phyloP scores from a whole-genome alignment of 192 early-diverging fungal genomes.

The Backusella circina region DNA sequence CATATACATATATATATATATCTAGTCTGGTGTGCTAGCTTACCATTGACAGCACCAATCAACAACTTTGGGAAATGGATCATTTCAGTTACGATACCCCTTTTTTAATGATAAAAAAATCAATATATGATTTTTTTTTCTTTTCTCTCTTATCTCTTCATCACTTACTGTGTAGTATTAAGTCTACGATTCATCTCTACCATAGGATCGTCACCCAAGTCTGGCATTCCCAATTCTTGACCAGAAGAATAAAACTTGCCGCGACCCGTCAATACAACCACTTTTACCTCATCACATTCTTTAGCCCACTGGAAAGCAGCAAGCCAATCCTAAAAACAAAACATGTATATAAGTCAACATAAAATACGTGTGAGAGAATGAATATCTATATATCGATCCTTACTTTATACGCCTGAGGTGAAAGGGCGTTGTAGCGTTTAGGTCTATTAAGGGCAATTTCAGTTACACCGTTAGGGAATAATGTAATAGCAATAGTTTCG shows the following conservation, averaged over 20 bases:
- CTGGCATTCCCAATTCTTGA: constrained; percentile 50
- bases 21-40: constrained; percentile 32
- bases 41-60: constrained; percentile 71
- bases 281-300: constrained; percentile 43
- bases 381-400: not conserved
- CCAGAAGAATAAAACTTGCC: constrained; percentile 67
- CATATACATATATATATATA: constrained; percentile 18
- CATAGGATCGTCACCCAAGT: not conserved
- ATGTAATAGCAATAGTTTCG: constrained; percentile 41
- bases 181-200: not conserved
- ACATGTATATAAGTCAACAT: not conserved
- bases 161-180: constrained; percentile 21
- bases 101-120: constrained; percentile 4
- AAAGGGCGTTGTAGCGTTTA: constrained; percentile 56
- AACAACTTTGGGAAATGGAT: constrained; percentile 68
- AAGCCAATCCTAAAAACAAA: constrained; percentile 45
- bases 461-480: constrained; percentile 49
- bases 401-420: constrained; percentile 48
- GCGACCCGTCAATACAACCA: constrained; percentile 60
- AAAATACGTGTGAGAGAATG: not conserved
- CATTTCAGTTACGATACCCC: constrained; percentile 25
- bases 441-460: constrained; percentile 65
- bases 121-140: not conserved
- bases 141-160: not conserved
- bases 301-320: constrained; percentile 55